Conservation (phyloP, 192 early-diverging fungal species). For the Glomus cerebriforme region DNA sequence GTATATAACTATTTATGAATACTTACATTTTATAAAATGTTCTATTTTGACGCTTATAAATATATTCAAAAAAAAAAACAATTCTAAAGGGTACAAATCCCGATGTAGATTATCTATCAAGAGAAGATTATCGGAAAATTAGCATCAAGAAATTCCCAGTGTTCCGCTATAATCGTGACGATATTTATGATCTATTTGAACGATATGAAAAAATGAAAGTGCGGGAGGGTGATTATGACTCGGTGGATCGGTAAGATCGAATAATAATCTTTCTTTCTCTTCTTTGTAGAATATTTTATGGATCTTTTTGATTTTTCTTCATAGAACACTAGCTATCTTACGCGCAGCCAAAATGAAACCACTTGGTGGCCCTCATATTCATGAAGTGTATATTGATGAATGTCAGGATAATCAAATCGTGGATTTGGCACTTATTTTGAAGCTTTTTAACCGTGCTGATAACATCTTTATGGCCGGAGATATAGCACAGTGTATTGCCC, state of each 20-base stretch:
- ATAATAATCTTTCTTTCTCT: background rate
- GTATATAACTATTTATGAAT: background rate
- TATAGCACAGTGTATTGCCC: conserved; percentile 27
- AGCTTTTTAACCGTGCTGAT: conserved; percentile 14
- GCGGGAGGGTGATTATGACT: conserved; percentile 12
- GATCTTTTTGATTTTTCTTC: background rate
- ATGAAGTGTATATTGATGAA: conserved; percentile 32
- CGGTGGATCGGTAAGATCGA: conserved; percentile 8
- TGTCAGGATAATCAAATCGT: conserved; percentile 21
- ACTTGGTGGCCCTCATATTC: conserved; percentile 19
- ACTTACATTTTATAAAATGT: background rate
- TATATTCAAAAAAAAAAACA: no score
- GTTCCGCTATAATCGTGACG: conserved; percentile 17
- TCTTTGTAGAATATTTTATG: background rate
- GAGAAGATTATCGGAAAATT: conserved; percentile 2
- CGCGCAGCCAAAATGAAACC: conserved; percentile 13
- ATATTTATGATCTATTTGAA: conserved; percentile 29
- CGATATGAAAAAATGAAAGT: conserved; percentile 19
- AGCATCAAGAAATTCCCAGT: conserved; percentile 27
- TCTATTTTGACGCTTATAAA: background rate
- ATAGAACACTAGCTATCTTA: conserved; percentile 14
- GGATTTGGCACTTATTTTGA: conserved; percentile 22
- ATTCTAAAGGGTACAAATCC: conserved; percentile 13
- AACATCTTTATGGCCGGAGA: conserved; percentile 19
- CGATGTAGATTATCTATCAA: conserved; percentile 13